A percentile compares a stretch with the other conserved stretches of the same genome.
Conservation (phyloP, 2,329 filamentous ascomycete species). For the Plectosphaerella sp. region DNA sequence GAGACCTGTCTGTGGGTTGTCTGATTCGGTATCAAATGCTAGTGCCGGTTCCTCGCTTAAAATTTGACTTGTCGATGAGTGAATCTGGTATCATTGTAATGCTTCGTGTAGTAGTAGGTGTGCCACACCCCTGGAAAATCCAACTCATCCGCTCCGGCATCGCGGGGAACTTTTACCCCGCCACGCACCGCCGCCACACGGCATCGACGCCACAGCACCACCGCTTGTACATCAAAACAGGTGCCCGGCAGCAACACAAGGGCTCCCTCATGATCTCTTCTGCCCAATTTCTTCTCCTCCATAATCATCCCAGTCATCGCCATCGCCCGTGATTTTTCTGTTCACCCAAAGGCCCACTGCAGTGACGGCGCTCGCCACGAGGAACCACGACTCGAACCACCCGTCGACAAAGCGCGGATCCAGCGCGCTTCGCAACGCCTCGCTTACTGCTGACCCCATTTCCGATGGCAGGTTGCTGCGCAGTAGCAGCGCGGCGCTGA, state of each 20-base stretch:
- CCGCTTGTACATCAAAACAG: neutral
- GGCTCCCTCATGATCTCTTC: slow-evolving; percentile 51
- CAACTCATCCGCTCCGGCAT: too few relatives aligned
- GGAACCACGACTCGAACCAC: slow-evolving; percentile 88
- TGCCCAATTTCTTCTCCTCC: slow-evolving; percentile 66
- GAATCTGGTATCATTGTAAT: too few relatives aligned
- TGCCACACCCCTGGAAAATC: too few relatives aligned
- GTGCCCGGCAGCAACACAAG: too few relatives aligned
- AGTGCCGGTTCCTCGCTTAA: too few relatives aligned
- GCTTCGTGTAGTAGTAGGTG: too few relatives aligned
- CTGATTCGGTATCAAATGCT: too few relatives aligned
- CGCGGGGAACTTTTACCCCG: too few relatives aligned
- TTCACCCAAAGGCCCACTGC: slow-evolving; percentile 70
- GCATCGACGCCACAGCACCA: neutral
- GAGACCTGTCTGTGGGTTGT: too few relatives aligned
- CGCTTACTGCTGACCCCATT: slow-evolving; percentile 71
- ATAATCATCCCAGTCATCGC: slow-evolving; percentile 58
- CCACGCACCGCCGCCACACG: neutral
- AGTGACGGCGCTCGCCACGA: slow-evolving; percentile 63
- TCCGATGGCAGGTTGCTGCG: slow-evolving; percentile 74
- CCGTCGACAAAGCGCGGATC: slow-evolving; percentile 69
- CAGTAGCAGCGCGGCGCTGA: slow-evolving; percentile 72
- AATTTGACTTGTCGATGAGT: too few relatives aligned
- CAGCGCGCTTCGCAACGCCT: slow-evolving; percentile 72
- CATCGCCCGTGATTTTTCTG: slow-evolving; percentile 47